Conservation (phyloP, 345 rosid genomes). For the Aquilaria yunnanensis region DNA sequence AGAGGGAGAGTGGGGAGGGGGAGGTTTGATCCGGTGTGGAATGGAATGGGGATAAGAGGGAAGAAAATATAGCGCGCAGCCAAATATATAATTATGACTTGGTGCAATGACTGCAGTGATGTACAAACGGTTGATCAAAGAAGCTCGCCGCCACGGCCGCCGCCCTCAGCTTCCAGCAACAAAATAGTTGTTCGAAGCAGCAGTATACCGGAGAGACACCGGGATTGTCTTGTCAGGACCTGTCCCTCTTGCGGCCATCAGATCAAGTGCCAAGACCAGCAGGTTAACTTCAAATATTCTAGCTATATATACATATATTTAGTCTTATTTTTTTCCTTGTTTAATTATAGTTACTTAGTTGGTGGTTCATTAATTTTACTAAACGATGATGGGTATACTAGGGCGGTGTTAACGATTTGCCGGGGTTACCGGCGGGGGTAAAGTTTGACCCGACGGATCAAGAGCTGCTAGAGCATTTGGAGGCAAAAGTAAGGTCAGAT, state of each 20-base stretch:
- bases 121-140: constrained; percentile 48
- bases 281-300: background rate
- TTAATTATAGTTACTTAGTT: background rate
- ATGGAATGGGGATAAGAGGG: constrained; percentile 20
- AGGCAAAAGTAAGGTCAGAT: constrained; percentile 77
- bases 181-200: background rate
- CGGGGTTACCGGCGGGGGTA: constrained; percentile 95
- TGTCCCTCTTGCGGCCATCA: constrained; percentile 97
- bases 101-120: constrained; percentile 84
- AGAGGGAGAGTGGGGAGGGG: constrained; percentile 6
- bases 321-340: background rate
- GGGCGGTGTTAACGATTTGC: constrained; percentile 83
- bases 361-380: background rate
- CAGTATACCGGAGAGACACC: constrained; percentile 20
- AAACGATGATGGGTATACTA: constrained; percentile 5
- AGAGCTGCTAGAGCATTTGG: constrained; percentile 91
- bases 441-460: constrained; percentile 99
- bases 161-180: constrained; percentile 16
- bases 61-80: no score
- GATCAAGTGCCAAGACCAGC: constrained; percentile 66
- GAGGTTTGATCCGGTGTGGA: constrained; percentile 9
- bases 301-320: background rate
- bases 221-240: constrained; percentile 30
- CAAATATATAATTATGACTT: constrained; percentile 47
- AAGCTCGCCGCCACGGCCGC: constrained; percentile 36